Base-by-base conservation (phyloP, 371 early-diverging fungal species). In the Batkoa obscura region DNA sequence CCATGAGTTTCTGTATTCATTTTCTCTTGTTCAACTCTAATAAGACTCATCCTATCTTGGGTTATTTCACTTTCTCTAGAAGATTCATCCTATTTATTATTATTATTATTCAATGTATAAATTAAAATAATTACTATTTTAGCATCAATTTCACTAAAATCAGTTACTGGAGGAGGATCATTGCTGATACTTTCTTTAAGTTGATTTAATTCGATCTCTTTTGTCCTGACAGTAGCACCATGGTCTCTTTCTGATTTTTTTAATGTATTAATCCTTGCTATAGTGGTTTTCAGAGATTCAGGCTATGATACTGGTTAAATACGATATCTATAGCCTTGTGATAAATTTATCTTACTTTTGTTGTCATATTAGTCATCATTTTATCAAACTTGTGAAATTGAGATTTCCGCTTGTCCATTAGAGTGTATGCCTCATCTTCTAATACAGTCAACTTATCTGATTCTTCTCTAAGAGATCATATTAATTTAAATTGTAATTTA, bases 391-490 rank as follows among this genome's bases (percentile, higher is more conserved):
- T 8, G 8, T 41, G 8, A 10, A 41, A n/a, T 41, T 41, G 8
- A n/a, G 8, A 8, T 8, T 41, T 41, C 41, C n/a, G 8, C 41
- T 41, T 41, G n/a, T n/a, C 10, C 10, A 10, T 41, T n/a, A 41
- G n/a, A 8, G n/a, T 10, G 41, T 8, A 10, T n/a, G 8, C 10
- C 41, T 41, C 10, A 10, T 41, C 41, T 41, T 8, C 8, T 8
- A 41, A 41, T 41, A 10, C 0, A n/a, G 8, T 41, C 41, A 41
- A n/a, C 41, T 41, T 41, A 66, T 0, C 83, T 78, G 3, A 80
- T 62, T 50, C 79, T 75, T 1, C 76, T 72, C 47, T 81, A 66
- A 13, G 57, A 58, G 23, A 54, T 31, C 12, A 0, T 59, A 33
- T 13, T 69, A 58, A 31, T 43, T 8, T 6, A 33, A 53, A 43